These are phyloP conservation scores for Nicotiana knightiana DNA, from an alignment of 257 asterid species.

Conservation along the genomic window DNA sequence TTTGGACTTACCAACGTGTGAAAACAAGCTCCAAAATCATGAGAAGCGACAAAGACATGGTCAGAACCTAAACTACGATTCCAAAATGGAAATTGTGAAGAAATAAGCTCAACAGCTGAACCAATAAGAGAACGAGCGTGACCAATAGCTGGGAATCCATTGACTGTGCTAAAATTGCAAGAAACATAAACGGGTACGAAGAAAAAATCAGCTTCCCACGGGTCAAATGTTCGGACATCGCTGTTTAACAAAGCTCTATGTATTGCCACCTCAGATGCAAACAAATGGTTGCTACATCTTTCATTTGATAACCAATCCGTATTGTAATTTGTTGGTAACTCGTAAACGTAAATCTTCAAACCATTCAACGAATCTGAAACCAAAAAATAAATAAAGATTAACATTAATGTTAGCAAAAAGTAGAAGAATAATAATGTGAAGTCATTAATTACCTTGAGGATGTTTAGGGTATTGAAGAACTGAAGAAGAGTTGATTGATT, in stretches of 20 bases:
- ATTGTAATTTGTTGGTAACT: constrained; percentile 65
- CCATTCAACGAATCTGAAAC: constrained; percentile 35
- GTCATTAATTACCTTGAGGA: constrained; percentile 6
- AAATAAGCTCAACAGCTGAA: constrained; percentile 42
- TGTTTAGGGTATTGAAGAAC: constrained; percentile 4
- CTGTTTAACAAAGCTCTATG: constrained; percentile 51
- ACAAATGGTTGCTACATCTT: constrained; percentile 67
- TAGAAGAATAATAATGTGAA: neutral
- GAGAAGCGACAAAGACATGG: constrained; percentile 89
- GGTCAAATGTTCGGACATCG: constrained; percentile 50
- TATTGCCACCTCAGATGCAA: constrained; percentile 88
- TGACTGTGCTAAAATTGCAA: constrained; percentile 78
- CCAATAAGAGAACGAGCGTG: constrained; percentile 71
- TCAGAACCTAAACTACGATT: constrained; percentile 82
- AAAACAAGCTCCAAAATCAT: constrained; percentile 93
- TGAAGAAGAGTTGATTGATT: constrained; percentile 14
- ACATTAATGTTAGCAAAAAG: neutral
- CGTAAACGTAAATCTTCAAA: constrained; percentile 58
- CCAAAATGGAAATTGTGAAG: constrained; percentile 65
- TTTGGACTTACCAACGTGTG: constrained; percentile 62
- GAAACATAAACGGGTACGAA: constrained; percentile 87
- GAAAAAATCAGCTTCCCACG: constrained; percentile 74
- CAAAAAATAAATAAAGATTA: neutral
- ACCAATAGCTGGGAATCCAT: constrained; percentile 91
- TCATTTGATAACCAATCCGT: constrained; percentile 54